Evolutionary conservation across 768 basidiomycete species (phyloP), one percentile per base, ranked within the genome.

Genomic region (Panaeolus papilionaceus): DNA sequence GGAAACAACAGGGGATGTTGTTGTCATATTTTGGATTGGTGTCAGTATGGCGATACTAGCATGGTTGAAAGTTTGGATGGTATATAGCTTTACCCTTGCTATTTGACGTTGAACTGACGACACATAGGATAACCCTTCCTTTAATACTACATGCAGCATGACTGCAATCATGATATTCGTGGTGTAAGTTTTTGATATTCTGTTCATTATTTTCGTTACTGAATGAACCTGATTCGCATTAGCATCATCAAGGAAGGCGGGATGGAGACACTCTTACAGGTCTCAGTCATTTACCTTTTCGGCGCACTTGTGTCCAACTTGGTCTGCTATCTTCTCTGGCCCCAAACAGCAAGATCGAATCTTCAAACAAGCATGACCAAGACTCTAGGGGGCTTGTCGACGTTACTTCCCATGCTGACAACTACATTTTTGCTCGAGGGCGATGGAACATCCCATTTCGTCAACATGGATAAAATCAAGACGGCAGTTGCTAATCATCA

Each of bases 171-270:
- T 93, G 20, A 81, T 96, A 14, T 96, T 94, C 73, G 85, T 93
- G 39, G 94, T 96, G 89, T 93, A 75, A 74, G 83, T 69, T 3
- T 33, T 33, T 5, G 33, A 33, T 33, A 14, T 28, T 5, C 18
- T 51, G 28, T 62, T 16, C 37, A 38, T 12, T 40, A 62, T 12
- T 26, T 37, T 12, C 11, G n/a, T 71, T 66, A 69, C 67, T 45
- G 33, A 12, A 51, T 38, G 44, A n/a, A 45, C 45, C 42, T 33
- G 33, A 33, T 54, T 28, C 16, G 45, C 39, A 47, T 5, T 9
- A 94, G 92, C 0, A 81, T 96, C 44, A 89, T 96, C 67, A 95
- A 93, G 74, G 96, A 97, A 80, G 96, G 96, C n/a, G 92, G 90
- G 14, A 72, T 91, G 45, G 79, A 86, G 28, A 92, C 88, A 0